Evolutionary conservation across 805 yeast species (phyloP).

Genomic region (Spathaspora hagerdaliae): DNA sequence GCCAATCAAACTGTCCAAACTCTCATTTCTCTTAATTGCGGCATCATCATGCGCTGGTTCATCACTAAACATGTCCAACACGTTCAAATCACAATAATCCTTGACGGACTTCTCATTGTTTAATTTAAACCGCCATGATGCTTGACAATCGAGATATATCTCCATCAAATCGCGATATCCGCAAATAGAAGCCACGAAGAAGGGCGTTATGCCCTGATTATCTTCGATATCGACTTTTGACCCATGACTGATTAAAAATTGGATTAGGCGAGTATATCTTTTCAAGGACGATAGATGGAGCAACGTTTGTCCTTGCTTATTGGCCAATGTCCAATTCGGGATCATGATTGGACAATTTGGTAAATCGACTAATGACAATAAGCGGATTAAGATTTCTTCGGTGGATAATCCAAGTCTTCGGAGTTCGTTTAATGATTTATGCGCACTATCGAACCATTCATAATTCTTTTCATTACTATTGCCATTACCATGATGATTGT

Average conservation of each 20-base stretch:
- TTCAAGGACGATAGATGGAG: constrained; percentile 80
- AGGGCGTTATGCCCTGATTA: constrained; percentile 77
- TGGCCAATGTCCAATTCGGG: constrained; percentile 80
- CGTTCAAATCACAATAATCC: constrained; percentile 44
- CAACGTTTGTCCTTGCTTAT: constrained; percentile 80
- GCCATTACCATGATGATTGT: constrained; percentile 1
- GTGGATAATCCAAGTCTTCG: constrained; percentile 43
- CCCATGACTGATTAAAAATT: constrained; percentile 63
- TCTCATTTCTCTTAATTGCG: neutral
- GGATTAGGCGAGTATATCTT: constrained; percentile 61
- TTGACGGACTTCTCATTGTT: constrained; percentile 43
- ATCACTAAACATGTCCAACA: constrained; percentile 35
- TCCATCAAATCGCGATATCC: constrained; percentile 69
- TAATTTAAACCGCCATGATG: constrained; percentile 51
- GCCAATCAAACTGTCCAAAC: neutral
- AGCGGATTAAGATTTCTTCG: constrained; percentile 47
- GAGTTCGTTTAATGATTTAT: constrained; percentile 45
- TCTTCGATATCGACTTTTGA: constrained; percentile 71
- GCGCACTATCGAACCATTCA: constrained; percentile 53
- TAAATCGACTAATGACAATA: constrained; percentile 56
- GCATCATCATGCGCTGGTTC: constrained; percentile 9
- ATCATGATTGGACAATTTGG: constrained; percentile 58
- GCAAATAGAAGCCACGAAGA: constrained; percentile 77
- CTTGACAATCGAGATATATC: constrained; percentile 59
- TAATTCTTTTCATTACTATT: constrained; percentile 9